Evolutionary conservation across 139 green algal species (phyloP).

Genomic region (Auxenochlorella pyrenoidosa): DNA sequence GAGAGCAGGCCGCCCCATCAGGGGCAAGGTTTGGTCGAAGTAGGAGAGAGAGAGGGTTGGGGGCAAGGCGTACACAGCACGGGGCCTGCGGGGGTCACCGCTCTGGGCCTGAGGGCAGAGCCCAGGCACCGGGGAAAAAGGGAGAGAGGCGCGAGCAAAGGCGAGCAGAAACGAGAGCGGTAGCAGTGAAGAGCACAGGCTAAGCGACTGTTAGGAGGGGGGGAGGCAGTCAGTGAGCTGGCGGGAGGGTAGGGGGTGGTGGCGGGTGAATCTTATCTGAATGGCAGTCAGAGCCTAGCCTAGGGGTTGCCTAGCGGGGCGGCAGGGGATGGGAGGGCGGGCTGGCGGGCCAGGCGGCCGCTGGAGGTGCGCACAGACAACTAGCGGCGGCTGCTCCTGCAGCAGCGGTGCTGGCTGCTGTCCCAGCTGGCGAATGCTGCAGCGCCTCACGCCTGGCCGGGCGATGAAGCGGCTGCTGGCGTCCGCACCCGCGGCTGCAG

Average conservation of each 20-base stretch:
- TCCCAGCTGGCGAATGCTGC: background rate
- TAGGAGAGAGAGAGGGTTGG: background rate
- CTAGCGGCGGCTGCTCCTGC: too few relatives aligned
- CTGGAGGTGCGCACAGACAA: too few relatives aligned
- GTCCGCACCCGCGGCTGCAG: conserved; percentile 15
- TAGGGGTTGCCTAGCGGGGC: background rate
- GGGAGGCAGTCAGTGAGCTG: background rate
- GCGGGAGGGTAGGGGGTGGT: background rate
- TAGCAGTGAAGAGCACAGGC: background rate
- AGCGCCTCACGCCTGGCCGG: background rate
- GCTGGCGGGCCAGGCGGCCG: background rate
- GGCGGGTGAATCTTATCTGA: background rate
- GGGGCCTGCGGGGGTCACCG: too few relatives aligned
- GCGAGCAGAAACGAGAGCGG: background rate
- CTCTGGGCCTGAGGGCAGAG: background rate
- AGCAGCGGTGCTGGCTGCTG: too few relatives aligned
- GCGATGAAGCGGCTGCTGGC: background rate
- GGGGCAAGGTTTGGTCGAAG: too few relatives aligned
- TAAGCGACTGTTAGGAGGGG: background rate
- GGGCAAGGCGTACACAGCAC: background rate
- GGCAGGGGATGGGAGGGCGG: background rate
- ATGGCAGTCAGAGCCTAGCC: conserved; percentile 5
- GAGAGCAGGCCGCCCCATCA: too few relatives aligned
- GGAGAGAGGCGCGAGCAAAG: background rate
- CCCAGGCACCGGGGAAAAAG: background rate